Evolutionary conservation across 1,284 basidiomycete genomes (phyloP).

Genomic region (Cutaneotrichosporon sp.): DNA sequence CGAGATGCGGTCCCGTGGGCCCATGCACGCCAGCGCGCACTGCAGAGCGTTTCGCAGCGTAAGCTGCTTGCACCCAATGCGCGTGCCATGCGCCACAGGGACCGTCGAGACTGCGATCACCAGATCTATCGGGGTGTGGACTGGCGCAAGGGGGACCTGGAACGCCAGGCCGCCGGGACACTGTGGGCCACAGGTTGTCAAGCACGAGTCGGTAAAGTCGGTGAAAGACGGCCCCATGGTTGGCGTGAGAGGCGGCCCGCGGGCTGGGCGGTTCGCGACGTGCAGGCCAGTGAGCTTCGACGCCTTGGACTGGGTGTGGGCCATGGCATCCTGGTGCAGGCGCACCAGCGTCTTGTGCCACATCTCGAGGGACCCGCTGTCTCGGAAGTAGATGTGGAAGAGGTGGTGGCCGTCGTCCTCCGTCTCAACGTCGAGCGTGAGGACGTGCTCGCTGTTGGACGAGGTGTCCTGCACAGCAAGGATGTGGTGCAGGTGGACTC

Average conservation of each 20-base stretch:
- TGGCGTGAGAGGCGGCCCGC: background rate
- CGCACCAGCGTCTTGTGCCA: conserved; percentile 80
- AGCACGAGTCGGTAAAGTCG: conserved; percentile 2
- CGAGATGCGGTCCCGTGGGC: conserved; percentile 73
- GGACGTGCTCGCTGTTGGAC: conserved; percentile 73
- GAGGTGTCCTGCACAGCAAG: conserved; percentile 77
- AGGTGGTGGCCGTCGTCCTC: conserved; percentile 81
- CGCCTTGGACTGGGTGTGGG: background rate
- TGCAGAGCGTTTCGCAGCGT: conserved; percentile 82
- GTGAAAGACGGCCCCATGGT: background rate
- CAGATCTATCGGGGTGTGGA: conserved; percentile 86
- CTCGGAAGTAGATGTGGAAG: conserved; percentile 92
- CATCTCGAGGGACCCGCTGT: conserved; percentile 79
- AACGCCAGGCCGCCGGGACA: conserved; percentile 37
- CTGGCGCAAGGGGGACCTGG: conserved; percentile 60
- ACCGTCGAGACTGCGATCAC: conserved; percentile 86
- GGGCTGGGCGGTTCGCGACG: background rate
- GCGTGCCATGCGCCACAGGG: conserved; percentile 71
- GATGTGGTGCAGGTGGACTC: conserved; percentile 93
- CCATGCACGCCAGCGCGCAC: conserved; percentile 75
- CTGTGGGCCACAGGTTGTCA: background rate
- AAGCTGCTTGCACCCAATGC: conserved; percentile 63
- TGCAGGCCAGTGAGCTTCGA: conserved; percentile 6
- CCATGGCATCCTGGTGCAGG: conserved; percentile 58
- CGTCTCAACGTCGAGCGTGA: conserved; percentile 88